A percentile compares a stretch with the other conserved stretches of the same genome.
Evolutionary conservation across 345 rosid genomes (phyloP).

Genomic region (Populus davidiana): DNA sequence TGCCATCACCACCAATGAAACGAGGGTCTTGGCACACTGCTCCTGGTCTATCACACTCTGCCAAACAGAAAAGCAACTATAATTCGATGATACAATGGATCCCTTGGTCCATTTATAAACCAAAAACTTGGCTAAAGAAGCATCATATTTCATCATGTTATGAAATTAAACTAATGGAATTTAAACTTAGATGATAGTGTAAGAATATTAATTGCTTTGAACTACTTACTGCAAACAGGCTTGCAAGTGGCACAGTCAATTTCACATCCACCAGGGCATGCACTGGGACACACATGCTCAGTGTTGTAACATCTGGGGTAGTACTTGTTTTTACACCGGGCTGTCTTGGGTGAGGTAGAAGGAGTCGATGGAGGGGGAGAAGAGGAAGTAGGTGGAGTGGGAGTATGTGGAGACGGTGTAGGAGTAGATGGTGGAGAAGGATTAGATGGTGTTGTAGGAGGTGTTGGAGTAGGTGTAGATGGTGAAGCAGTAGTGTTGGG

Average conservation of each 20-base stretch:
- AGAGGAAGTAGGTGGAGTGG: background rate
- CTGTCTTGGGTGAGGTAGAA: background rate
- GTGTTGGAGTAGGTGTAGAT: background rate
- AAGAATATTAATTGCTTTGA: background rate
- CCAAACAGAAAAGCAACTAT: background rate
- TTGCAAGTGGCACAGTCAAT: conserved; percentile 30
- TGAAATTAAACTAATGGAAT: background rate
- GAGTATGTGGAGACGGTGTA: background rate
- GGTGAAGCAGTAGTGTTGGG: background rate
- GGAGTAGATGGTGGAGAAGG: background rate
- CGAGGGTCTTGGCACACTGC: conserved; percentile 20
- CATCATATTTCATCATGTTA: too few relatives aligned
- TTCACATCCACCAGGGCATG: conserved; percentile 25
- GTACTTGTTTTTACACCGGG: conserved; percentile 17
- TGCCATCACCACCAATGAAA: conserved; percentile 17
- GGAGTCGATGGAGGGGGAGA: conserved; percentile 1
- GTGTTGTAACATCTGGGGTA: conserved; percentile 16
- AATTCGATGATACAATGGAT: too few relatives aligned
- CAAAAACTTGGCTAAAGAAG: too few relatives aligned
- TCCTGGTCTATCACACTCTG: conserved; percentile 13
- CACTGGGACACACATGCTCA: conserved; percentile 20
- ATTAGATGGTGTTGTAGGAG: background rate
- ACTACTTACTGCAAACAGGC: conserved; percentile 30
- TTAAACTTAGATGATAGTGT: background rate
- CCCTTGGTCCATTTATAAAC: too few relatives aligned